Evolutionary conservation across 1,284 basidiomycete genomes (phyloP).

Genomic region (Leccinum pachyderme): DNA sequence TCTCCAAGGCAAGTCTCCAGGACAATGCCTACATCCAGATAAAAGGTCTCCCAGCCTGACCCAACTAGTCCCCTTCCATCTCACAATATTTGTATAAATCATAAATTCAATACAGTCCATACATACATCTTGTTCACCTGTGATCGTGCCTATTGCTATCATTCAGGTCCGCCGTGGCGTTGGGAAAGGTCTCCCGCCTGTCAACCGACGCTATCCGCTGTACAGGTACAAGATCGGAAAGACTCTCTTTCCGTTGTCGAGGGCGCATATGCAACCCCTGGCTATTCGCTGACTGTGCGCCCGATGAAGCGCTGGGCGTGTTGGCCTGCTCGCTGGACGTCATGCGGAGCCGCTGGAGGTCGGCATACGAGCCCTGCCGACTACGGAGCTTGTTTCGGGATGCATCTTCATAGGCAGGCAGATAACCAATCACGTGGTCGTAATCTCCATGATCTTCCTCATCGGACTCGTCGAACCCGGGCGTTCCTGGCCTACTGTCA

Average conservation of each 20-base stretch:
- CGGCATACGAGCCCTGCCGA: conserved; percentile 73
- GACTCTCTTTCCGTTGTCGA: conserved; percentile 56
- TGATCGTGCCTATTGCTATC: conserved; percentile 42
- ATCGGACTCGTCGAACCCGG: conserved; percentile 70
- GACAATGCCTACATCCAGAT: conserved; percentile 43
- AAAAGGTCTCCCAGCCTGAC: conserved; percentile 36
- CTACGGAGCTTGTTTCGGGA: conserved; percentile 52
- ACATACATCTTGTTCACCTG: conserved; percentile 15
- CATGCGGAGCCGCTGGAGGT: conserved; percentile 67
- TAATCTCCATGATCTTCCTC: conserved; percentile 80
- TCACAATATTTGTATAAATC: conserved; percentile 25
- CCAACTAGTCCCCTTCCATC: neutral
- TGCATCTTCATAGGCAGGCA: conserved; percentile 50
- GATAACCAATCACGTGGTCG: conserved; percentile 68
- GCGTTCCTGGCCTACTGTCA: conserved; percentile 67
- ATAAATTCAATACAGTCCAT: conserved; percentile 16
- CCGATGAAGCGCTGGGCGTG: conserved; percentile 15
- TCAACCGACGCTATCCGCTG: conserved; percentile 59
- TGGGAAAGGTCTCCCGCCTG: conserved; percentile 46
- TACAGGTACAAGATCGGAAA: conserved; percentile 63
- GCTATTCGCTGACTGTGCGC: conserved; percentile 29
- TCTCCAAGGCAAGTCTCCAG: conserved; percentile 40
- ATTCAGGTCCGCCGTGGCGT: conserved; percentile 66
- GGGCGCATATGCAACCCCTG: conserved; percentile 48
- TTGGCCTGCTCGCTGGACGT: conserved; percentile 23